Conservation (phyloP, 805 yeast genomes). For the Ogataea nakhonphanomensis region DNA sequence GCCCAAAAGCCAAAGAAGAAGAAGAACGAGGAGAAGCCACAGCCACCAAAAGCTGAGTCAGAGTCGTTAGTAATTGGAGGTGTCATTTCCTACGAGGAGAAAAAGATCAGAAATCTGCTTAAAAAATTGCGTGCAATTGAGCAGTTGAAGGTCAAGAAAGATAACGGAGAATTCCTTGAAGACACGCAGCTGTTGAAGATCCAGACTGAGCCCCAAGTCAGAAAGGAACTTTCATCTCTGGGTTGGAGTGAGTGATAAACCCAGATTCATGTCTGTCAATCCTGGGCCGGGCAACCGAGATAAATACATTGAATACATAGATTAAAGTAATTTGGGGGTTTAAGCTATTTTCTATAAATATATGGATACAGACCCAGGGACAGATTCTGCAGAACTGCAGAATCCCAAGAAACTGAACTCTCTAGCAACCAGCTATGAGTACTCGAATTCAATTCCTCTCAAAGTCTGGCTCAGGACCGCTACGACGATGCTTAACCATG, state of each 20-base stretch:
- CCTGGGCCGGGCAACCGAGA: constrained; percentile 5
- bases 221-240: constrained; percentile 65
- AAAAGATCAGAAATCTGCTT: constrained; percentile 83
- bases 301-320: constrained; percentile 3
- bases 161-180: constrained; percentile 79
- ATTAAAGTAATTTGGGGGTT: constrained; percentile 6
- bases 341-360: not conserved
- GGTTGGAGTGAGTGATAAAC: constrained; percentile 50
- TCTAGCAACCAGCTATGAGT: constrained; percentile 54
- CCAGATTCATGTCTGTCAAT: constrained; percentile 1
- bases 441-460: constrained; percentile 47
- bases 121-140: constrained; percentile 97
- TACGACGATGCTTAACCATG: constrained; percentile 44
- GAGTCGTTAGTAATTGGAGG: constrained; percentile 54
- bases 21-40: constrained; percentile 26
- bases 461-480: constrained; percentile 55
- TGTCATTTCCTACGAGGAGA: constrained; percentile 75
- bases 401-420: constrained; percentile 37
- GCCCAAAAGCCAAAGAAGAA: constrained; percentile 75
- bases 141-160: constrained; percentile 79
- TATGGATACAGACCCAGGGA: constrained; percentile 12
- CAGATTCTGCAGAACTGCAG: constrained; percentile 18
- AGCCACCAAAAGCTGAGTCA: constrained; percentile 15
- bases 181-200: constrained; percentile 91
- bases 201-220: constrained; percentile 76